Base-by-base conservation (phyloP, 306 rosid species). In the Cotoneaster glaucophyllus region DNA sequence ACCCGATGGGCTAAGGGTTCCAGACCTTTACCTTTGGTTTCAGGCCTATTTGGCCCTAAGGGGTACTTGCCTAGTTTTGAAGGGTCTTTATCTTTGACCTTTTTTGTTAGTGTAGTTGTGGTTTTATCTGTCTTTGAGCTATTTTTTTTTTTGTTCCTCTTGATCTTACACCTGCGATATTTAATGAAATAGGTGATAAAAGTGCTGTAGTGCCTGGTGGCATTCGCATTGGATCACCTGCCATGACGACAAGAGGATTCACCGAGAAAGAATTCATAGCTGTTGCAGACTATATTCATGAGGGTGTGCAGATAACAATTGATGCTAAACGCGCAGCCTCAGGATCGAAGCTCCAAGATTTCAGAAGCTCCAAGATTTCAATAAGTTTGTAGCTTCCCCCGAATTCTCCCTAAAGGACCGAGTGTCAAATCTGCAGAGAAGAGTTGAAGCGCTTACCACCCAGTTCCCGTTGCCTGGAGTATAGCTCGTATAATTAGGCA, bases 241-340 rank as follows among this genome's bases (percentile, higher is more conserved):
- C 98, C 39, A 92, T 95, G 98, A 92, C 97, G 56, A 95, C 97
- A 17, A 87, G 98, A 77, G 97, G 98, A 83, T 85, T 95, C 74
- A 79, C 86, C 2, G 96, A 87, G 86, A 86, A 81, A 77, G 93
- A 92, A n/a, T 95, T 95, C 61, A 41, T 77, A 52, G 77, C 84
- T 22, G 69, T 87, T 64, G 97, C 97, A 9, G 96, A 95, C 80
- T 84, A 86, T 39, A 87, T 95, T 80, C 94, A 95, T 1, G 98
- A 90, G 87, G 98, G 98, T 6, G 97, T 95, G 64, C 82, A 78
- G 73, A 86, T 90, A 75, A 79, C 92, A 11, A 81, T 76, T 28
- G 93, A 92, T 79, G 96, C 97, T 76, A 92, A 89, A 77, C 72
- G 71, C 21, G 52, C 83, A 50, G 92, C 72, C 77, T 61, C 92